phyloP scores from a whole-genome alignment of 2,329 filamentous ascomycete genomes.

The Dactylellina drechsleri region DNA sequence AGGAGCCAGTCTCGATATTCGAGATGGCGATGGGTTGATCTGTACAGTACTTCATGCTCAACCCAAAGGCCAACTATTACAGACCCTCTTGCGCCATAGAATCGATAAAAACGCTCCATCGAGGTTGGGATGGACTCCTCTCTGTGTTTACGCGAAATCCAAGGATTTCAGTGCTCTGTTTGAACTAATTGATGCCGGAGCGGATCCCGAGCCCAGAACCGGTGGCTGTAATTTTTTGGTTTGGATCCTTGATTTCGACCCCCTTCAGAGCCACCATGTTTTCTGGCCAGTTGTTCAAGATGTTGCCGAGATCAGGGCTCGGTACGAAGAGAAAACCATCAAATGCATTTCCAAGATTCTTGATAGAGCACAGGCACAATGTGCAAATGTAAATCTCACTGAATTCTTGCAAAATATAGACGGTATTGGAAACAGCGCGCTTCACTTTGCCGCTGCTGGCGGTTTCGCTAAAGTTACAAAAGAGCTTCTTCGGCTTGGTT shows the following conservation, averaged over 20 bases:
- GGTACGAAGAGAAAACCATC: conserved; percentile 10
- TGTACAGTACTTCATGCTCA: background rate
- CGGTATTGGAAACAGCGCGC: conserved; percentile 2
- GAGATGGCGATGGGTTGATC: background rate
- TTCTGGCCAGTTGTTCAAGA: background rate
- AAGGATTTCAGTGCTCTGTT: conserved; percentile 1
- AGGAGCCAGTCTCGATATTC: background rate
- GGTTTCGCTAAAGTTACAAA: conserved; percentile 7
- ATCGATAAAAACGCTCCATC: background rate
- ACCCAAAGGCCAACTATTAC: background rate
- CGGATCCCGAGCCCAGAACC: background rate
- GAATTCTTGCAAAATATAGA: conserved; percentile 2
- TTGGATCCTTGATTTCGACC: background rate
- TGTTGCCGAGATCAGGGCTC: background rate
- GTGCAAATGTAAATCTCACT: background rate
- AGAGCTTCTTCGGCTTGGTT: conserved; percentile 20
- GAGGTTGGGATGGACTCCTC: background rate
- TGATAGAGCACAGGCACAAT: background rate
- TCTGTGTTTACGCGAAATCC: conserved; percentile 10
- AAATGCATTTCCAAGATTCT: conserved; percentile 8
- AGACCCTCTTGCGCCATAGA: background rate
- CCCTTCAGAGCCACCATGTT: background rate
- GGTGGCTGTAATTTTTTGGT: background rate
- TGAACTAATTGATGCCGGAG: conserved; percentile 11
- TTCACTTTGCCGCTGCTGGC: conserved; percentile 7